These are phyloP conservation scores for Xylariaceae sp. DNA, from an alignment of 2,329 filamentous ascomycete genomes.

Conservation along the genomic window DNA sequence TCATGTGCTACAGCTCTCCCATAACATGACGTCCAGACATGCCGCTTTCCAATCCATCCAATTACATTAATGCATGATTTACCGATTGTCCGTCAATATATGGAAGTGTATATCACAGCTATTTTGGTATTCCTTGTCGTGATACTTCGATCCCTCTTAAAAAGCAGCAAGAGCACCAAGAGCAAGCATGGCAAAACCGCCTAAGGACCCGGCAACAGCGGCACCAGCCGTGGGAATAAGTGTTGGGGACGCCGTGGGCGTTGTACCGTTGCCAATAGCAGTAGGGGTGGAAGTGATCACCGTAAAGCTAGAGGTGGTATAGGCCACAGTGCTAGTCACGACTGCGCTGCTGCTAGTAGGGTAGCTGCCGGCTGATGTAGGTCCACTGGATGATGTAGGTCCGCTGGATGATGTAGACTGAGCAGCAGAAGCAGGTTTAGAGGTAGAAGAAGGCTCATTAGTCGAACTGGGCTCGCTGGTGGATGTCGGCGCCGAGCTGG, in stretches of 20 bases:
- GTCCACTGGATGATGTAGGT: background rate
- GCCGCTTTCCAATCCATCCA: background rate
- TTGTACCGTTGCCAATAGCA: slow-evolving; percentile 9
- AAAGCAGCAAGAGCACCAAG: slow-evolving; percentile 26
- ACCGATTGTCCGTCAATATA: background rate
- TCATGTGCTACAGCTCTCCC: no score
- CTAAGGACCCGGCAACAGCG: slow-evolving; percentile 22
- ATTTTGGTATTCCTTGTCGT: background rate
- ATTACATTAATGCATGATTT: slow-evolving; percentile 16
- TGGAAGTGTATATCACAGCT: background rate
- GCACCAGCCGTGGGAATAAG: slow-evolving; percentile 23
- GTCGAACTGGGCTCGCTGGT: slow-evolving; percentile 2
- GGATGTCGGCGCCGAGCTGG: background rate
- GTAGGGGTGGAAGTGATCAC: background rate
- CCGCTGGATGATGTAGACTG: background rate
- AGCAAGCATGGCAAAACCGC: slow-evolving; percentile 26
- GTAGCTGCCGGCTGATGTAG: no score
- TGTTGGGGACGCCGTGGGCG: slow-evolving; percentile 27
- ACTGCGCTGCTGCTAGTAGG: no score
- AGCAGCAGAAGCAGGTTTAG: slow-evolving; percentile 5
- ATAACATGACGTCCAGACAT: no score
- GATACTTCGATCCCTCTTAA: background rate
- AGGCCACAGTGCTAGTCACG: background rate
- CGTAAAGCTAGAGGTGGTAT: background rate
- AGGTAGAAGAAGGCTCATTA: background rate